These are phyloP conservation scores for Debaryomyces udenii DNA, from an alignment of 1,139 yeast species.

Conservation along the genomic window DNA sequence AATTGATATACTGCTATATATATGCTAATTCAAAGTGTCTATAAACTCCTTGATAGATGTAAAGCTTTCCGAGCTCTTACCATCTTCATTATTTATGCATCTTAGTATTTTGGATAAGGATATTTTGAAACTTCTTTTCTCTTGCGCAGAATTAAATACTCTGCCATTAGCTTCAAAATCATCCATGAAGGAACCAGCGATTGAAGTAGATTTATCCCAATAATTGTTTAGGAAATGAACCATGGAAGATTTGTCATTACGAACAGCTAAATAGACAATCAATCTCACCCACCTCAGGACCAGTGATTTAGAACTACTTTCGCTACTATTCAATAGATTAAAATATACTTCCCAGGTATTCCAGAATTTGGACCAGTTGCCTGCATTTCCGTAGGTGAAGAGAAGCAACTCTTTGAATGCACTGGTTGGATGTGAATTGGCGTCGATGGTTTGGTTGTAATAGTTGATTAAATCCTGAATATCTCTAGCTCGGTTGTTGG, in stretches of 20 bases:
- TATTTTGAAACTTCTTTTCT: slow-evolving; percentile 24
- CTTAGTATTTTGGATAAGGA: slow-evolving; percentile 25
- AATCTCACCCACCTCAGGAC: slow-evolving; percentile 37
- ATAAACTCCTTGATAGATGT: slow-evolving; percentile 14
- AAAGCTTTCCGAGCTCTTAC: slow-evolving; percentile 11
- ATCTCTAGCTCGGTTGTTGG: slow-evolving; percentile 36
- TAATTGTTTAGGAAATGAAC: slow-evolving; percentile 34
- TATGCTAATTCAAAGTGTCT: slow-evolving; percentile 12
- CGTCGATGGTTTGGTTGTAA: slow-evolving; percentile 18
- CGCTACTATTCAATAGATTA: slow-evolving; percentile 17
- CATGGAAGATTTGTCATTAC: slow-evolving; percentile 31
- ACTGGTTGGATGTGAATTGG: slow-evolving; percentile 14
- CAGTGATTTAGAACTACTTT: slow-evolving; percentile 10
- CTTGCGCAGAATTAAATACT: slow-evolving; percentile 24
- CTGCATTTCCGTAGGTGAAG: slow-evolving; percentile 43
- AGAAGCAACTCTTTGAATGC: slow-evolving; percentile 38
- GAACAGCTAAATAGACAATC: slow-evolving; percentile 35
- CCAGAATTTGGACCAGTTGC: slow-evolving; percentile 46
- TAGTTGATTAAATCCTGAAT: slow-evolving; percentile 30
- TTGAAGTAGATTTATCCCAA: slow-evolving; percentile 29
- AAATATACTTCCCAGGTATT: slow-evolving; percentile 35
- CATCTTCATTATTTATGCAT: slow-evolving; percentile 18
- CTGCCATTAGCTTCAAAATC: slow-evolving; percentile 22
- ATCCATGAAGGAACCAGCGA: slow-evolving; percentile 28
- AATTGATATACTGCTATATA: background rate